Percentiles rank a stretch among this genome's conserved stretches.
Evolutionary conservation across 169 alveolate species (phyloP).

Genomic region (Hepatocystis sp.): DNA sequence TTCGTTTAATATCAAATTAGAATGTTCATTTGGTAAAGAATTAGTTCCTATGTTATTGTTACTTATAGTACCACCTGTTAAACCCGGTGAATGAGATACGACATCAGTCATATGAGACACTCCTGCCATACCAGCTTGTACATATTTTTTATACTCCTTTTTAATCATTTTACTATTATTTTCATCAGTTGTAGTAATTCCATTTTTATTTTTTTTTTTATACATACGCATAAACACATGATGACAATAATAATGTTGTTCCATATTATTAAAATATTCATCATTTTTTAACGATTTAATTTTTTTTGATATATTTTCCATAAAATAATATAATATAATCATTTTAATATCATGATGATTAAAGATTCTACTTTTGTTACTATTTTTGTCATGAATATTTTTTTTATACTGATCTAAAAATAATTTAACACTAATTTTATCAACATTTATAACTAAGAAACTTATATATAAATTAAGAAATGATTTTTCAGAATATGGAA

Average conservation of each 20-base stretch:
- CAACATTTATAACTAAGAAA: conserved; percentile 53
- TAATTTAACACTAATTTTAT: conserved; percentile 44
- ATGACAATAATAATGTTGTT: conserved; percentile 62
- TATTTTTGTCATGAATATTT: conserved; percentile 75
- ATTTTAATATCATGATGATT: conserved; percentile 74
- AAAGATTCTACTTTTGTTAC: conserved; percentile 74
- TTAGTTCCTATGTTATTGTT: too few species aligned
- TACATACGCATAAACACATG: conserved; percentile 58
- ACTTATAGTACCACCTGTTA: too few species aligned
- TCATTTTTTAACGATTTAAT: conserved; percentile 69
- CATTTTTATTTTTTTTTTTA: conserved; percentile 53
- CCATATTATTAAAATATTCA: conserved; percentile 39
- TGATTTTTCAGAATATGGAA: conserved; percentile 55
- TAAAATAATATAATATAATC: conserved; percentile 63
- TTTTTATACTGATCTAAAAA: conserved; percentile 70
- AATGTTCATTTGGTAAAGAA: too few species aligned
- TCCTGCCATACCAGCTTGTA: too few species aligned
- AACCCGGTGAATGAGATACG: too few species aligned
- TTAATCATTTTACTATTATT: background rate
- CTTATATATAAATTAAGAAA: conserved; percentile 48
- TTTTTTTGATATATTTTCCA: conserved; percentile 73
- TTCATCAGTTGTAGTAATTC: background rate
- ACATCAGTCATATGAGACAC: too few species aligned
- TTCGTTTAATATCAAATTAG: too few species aligned
- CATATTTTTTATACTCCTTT: conserved; percentile 12